Evolutionary conservation across 805 yeast species (phyloP).

Genomic region (Metschnikowia borealis): DNA sequence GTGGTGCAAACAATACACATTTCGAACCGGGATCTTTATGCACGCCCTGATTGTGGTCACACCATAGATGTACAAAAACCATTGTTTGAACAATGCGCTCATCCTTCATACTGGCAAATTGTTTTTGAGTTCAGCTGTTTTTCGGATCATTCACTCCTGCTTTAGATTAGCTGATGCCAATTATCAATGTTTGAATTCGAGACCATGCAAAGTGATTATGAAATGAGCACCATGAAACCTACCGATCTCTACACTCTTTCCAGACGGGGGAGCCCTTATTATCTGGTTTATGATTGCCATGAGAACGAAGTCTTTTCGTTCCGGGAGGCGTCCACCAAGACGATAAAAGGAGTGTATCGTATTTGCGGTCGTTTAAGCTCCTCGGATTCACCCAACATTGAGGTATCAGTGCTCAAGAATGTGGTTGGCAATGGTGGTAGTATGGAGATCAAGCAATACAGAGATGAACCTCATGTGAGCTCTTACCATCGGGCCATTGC

Average conservation of each 20-base stretch:
- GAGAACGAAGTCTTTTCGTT: neutral
- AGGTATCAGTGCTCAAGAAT: conserved; percentile 3
- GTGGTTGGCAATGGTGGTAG: conserved; percentile 21
- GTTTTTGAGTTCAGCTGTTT: neutral
- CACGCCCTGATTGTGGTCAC: neutral
- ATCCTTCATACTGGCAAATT: neutral
- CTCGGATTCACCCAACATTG: neutral
- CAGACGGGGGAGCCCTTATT: neutral
- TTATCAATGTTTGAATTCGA: neutral
- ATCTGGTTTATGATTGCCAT: conserved; percentile 1
- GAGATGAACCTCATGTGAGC: neutral
- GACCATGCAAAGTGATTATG: neutral
- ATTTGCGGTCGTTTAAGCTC: neutral
- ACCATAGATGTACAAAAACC: neutral
- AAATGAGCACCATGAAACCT: neutral
- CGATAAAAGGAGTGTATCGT: neutral
- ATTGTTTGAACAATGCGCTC: neutral
- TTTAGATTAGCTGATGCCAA: neutral
- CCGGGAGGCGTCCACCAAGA: neutral
- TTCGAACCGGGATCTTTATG: neutral
- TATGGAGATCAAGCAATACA: conserved; percentile 7
- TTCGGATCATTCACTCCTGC: neutral
- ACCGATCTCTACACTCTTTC: neutral
- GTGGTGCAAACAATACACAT: neutral
- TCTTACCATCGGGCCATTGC: conserved; percentile 2